Percentiles rank a stretch among this genome's conserved stretches.
phyloP scores from a whole-genome alignment of 202 grass and related monocot species.

The Musa balbisiana region DNA sequence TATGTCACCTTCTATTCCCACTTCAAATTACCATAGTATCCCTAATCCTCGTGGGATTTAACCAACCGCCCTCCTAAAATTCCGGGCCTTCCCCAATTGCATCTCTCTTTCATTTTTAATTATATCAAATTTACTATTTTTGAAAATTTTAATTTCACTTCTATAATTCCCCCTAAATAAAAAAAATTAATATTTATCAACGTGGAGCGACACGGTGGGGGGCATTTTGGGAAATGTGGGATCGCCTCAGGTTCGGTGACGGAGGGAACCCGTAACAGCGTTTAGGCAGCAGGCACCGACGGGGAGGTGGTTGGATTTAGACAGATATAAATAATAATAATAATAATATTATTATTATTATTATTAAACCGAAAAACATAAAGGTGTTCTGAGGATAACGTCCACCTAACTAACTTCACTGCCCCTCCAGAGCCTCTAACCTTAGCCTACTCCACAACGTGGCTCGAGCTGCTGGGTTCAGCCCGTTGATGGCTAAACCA shows the following conservation, averaged over 20 bases:
- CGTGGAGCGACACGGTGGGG: neutral
- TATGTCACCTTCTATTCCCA: slow-evolving; percentile 6
- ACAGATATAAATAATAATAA: neutral
- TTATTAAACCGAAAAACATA: neutral
- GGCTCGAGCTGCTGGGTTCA: neutral
- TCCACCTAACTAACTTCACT: slow-evolving; percentile 2
- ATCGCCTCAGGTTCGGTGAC: neutral
- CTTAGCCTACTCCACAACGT: neutral
- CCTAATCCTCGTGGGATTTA: neutral
- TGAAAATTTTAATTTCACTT: too few relatives aligned
- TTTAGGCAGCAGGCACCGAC: slow-evolving; percentile 8
- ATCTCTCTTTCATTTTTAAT: too few relatives aligned
- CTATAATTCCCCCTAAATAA: too few relatives aligned
- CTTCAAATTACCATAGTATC: neutral
- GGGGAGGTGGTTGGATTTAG: slow-evolving; percentile 11
- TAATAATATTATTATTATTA: neutral
- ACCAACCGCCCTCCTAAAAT: too few relatives aligned
- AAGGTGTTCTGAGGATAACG: neutral
- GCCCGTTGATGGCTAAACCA: too few relatives aligned
- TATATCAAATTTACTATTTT: too few relatives aligned
- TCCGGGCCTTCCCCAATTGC: too few relatives aligned
- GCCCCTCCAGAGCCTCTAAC: neutral
- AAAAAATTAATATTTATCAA: too few relatives aligned
- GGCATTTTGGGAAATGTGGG: neutral
- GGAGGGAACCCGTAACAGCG: neutral